These are phyloP conservation scores for Kazachstania sp. DNA, from an alignment of 1,139 yeast species.

Conservation along the genomic window DNA sequence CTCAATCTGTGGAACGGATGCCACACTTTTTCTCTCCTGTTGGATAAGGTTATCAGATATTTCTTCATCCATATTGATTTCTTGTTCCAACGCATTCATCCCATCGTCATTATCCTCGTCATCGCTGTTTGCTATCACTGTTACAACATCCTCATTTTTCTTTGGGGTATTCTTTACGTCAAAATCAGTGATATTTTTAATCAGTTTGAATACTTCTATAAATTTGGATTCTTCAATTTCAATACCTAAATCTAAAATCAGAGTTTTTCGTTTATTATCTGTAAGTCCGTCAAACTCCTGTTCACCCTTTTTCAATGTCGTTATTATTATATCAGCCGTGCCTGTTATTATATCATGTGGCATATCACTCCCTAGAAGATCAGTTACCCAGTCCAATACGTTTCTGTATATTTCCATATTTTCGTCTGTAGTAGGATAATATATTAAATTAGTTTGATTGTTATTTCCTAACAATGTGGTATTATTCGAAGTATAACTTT, in stretches of 20 bases:
- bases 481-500: constrained; percentile 6
- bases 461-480: constrained; percentile 31
- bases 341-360: constrained; percentile 47
- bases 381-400: constrained; percentile 43
- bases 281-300: constrained; percentile 36
- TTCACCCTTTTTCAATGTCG: constrained; percentile 39
- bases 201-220: constrained; percentile 44
- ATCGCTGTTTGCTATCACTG: constrained; percentile 14
- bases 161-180: constrained; percentile 24
- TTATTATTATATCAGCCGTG: constrained; percentile 60
- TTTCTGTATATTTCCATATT: constrained; percentile 40
- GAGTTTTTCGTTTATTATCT: constrained; percentile 30
- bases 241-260: constrained; percentile 43
- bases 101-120: constrained; percentile 16
- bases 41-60: constrained; percentile 26
- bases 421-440: constrained; percentile 44
- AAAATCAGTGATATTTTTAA: constrained; percentile 47
- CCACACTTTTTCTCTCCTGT: constrained; percentile 18
- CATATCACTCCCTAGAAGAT: constrained; percentile 44
- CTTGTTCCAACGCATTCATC: constrained; percentile 33
- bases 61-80: constrained; percentile 14
- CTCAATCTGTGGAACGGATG: neutral
- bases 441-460: constrained; percentile 36
- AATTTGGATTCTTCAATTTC: constrained; percentile 41
- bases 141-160: constrained; percentile 21